Evolutionary conservation across 2,329 filamentous ascomycete genomes (phyloP), one percentile per base, ranked within the genome.

Genomic region (Aureobasidium sp.): DNA sequence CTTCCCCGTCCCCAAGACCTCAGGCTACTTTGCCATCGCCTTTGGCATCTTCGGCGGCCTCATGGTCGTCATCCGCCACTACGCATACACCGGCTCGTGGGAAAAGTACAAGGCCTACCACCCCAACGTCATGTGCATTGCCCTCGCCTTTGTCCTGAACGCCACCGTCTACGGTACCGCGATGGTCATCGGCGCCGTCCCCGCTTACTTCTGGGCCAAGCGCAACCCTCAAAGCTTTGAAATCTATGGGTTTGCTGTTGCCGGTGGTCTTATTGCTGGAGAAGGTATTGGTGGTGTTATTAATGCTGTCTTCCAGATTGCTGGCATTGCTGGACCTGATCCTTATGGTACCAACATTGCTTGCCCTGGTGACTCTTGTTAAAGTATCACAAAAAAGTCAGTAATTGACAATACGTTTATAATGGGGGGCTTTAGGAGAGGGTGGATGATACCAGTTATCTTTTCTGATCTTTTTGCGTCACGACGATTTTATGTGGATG

Each of bases 251-350:
- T 87, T 84, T 67, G 82, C 82, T 11, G 75, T 86, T 47, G 84
- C 81, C 2, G 81, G 82, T 36, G 84, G 84, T 51, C 75, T 85
- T 65, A 86, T 86, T 69, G 84, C 84, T 3, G 84, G 84, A 5
- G 84, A 87, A 73, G 84, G 84, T 61, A 80, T 86, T 60, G 84
- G 84, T 37, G 84, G 84, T 65, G 82, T 86, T n/a, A 69, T 87
- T 63, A 85, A 85, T 65, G 84, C 84, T 2, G 70, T 80, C 39
- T 76, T 80, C 68, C 75, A 81, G 66, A 74, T 81, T 58, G 75
- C 73, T 1, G 75, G 75, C 29, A 76, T 78, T 62, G 66, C 70
- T 15, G 77, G 78, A 9, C 70, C 71, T 15, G 70, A 71, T 45
- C 68, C 69, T 0, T 76, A 79, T 62, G 79, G 78, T 14, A 74